Percentiles rank a stretch among this genome's conserved stretches.
Conservation (phyloP, 352 stramenopile species). For the Phytophthora pisi region DNA sequence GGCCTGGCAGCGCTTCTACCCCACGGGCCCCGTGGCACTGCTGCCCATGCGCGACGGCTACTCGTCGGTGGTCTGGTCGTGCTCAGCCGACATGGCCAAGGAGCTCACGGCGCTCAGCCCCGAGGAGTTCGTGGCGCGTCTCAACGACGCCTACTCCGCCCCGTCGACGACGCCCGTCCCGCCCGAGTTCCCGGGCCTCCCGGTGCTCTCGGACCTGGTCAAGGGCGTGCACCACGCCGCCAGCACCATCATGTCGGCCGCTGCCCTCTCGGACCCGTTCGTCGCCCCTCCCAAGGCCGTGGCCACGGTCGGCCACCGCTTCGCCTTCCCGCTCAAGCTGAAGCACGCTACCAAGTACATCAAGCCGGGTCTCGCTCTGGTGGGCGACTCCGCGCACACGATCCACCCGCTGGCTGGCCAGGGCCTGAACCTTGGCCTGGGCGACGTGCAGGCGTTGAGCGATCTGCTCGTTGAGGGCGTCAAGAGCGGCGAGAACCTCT, state of each 20-base stretch:
- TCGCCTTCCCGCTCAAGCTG: slow-evolving; percentile 91
- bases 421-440: slow-evolving; percentile 95
- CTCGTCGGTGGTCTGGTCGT: slow-evolving; percentile 93
- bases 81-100: slow-evolving; percentile 77
- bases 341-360: slow-evolving; percentile 89
- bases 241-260: slow-evolving; percentile 78
- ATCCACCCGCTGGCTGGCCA: slow-evolving; percentile 97
- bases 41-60: slow-evolving; percentile 91
- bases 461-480: slow-evolving; percentile 78
- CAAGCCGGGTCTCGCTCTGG: slow-evolving; percentile 86
- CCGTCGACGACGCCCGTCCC: slow-evolving; percentile 52
- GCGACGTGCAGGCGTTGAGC: slow-evolving; percentile 87
- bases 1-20: slow-evolving; percentile 93
- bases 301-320: slow-evolving; percentile 70
- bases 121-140: slow-evolving; percentile 77
- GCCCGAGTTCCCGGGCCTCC: slow-evolving; percentile 78
- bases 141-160: slow-evolving; percentile 81
- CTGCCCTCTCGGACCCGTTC: slow-evolving; percentile 78
- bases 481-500: slow-evolving; percentile 79
- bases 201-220: slow-evolving; percentile 76
- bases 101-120: slow-evolving; percentile 73
- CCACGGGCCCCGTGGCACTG: slow-evolving; percentile 86
- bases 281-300: slow-evolving; percentile 71
- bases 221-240: slow-evolving; percentile 77
- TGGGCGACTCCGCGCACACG: slow-evolving; percentile 96